Percentiles rank a stretch among this genome's conserved stretches.
These are phyloP conservation scores for Mycena rebaudengoi DNA, from an alignment of 768 basidiomycete species.

Conservation along the genomic window DNA sequence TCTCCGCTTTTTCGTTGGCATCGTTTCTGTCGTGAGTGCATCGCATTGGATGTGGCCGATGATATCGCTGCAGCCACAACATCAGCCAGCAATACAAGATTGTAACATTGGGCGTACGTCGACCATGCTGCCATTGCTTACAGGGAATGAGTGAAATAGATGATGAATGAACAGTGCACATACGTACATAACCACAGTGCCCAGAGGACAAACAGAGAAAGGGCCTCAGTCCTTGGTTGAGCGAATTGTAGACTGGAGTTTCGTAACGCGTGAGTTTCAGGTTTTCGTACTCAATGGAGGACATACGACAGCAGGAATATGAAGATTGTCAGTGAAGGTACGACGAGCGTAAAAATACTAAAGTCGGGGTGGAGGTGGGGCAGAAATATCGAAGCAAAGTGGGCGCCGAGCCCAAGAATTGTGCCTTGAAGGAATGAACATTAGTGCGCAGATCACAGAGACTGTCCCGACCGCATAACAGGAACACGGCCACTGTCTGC, in stretches of 20 bases:
- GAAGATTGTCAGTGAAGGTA: slow-evolving; percentile 72
- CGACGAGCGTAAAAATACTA: slow-evolving; percentile 72
- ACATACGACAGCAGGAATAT: slow-evolving; percentile 66
- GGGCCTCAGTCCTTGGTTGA: slow-evolving; percentile 69
- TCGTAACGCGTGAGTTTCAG: neutral
- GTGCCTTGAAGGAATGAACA: slow-evolving; percentile 40
- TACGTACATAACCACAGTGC: slow-evolving; percentile 79
- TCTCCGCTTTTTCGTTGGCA: slow-evolving; percentile 60
- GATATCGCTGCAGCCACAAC: slow-evolving; percentile 65
- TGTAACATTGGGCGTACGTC: slow-evolving; percentile 51
- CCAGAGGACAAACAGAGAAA: slow-evolving; percentile 61
- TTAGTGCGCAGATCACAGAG: neutral
- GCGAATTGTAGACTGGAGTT: slow-evolving; percentile 79
- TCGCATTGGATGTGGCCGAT: slow-evolving; percentile 73
- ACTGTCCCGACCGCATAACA: slow-evolving; percentile 50
- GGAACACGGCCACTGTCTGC: slow-evolving; percentile 50
- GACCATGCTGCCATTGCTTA: slow-evolving; percentile 82
- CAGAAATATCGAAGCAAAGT: slow-evolving; percentile 74
- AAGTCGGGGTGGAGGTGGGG: slow-evolving; percentile 72
- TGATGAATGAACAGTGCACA: slow-evolving; percentile 50
- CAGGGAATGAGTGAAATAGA: neutral
- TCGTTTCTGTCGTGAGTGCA: slow-evolving; percentile 48
- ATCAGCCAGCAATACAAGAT: slow-evolving; percentile 1
- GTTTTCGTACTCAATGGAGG: neutral
- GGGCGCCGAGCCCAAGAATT: slow-evolving; percentile 73